Base-by-base conservation (phyloP, 2,329 filamentous ascomycete species). In the Penicillium sp. region DNA sequence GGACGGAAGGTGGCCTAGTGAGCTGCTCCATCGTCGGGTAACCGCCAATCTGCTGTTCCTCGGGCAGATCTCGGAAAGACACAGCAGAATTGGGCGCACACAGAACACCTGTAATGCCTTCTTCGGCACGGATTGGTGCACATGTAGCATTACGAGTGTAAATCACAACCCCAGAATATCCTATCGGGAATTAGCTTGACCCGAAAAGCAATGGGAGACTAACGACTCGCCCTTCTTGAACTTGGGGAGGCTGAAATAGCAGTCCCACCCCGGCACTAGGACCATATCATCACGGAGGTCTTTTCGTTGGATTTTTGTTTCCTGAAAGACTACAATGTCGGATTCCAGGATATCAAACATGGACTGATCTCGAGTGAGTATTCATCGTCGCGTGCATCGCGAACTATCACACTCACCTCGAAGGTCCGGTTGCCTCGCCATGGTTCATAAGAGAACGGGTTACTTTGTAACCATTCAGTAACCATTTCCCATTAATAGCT, bases 211-310 rank as follows among this genome's bases (percentile, higher is more conserved):
- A 6, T 16, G 31, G 31, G 23, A n/a, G 21, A 16, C 5, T 12
- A 21, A 21, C n/a, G 12, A 50, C 60, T 23, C 74, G 87, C 90
- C 93, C 79, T 96, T 97, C 72, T 97, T 97, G 67, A 95, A 82
- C 68, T 87, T 90, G 0, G 94, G 94, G 23, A 99, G 78, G 69
- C 91, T 96, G 74, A 96, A 96, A 74, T 87, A 96, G 59, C 92
- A 92, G 69, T 99, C 94, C 93, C 93, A 99, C 12, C 94, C 94
- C 0, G 89, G 85, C 0, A 97, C 85, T 31, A 97, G 78, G 9
- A 97, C 92, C 90, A 97, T 97, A 63, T 97, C 94, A 79, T 97
- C 94, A 38, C 80, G 82, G 1, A 99, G 78, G 62, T 96, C 92
- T 69, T 96, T 96, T 52, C 88, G 83, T 68, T 97, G 94, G 38